Evolutionary conservation across 305 asterid genomes (phyloP).

Genomic region (Ilex paraguariensis): DNA sequence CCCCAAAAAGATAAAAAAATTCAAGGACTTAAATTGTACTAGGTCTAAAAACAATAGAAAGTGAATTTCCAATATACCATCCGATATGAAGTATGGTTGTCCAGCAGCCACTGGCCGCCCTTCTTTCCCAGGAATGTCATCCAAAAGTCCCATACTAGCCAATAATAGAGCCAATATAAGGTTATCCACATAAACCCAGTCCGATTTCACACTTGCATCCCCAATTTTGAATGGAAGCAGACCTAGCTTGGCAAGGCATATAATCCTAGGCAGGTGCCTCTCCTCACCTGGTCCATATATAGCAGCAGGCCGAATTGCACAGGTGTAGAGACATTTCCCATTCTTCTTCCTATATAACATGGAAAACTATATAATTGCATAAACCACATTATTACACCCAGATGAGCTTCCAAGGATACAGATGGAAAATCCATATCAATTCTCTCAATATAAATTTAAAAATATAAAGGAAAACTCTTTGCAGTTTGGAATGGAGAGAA

Average conservation of each 20-base stretch:
- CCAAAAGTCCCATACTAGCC: conserved; percentile 98
- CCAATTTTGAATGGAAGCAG: conserved; percentile 78
- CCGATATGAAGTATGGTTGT: conserved; percentile 90
- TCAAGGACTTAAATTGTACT: no score
- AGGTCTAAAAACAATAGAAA: no score
- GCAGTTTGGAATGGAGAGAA: no score
- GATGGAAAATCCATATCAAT: no score
- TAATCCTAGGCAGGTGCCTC: conserved; percentile 86
- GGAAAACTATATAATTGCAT: conserved; percentile 7
- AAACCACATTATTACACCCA: no score
- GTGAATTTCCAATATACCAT: conserved; percentile 43
- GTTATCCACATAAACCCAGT: conserved; percentile 89
- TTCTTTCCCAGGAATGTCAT: conserved; percentile 77
- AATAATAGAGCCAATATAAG: conserved; percentile 75
- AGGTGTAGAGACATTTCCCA: conserved; percentile 64
- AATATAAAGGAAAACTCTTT: no score
- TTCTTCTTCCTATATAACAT: conserved; percentile 40
- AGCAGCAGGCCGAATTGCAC: conserved; percentile 97
- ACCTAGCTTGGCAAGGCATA: conserved; percentile 71
- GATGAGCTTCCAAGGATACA: no score
- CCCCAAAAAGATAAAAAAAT: no score
- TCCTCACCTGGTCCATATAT: conserved; percentile 98
- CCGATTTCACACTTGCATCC: conserved; percentile 53
- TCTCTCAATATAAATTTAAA: no score
- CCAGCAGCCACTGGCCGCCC: conserved; percentile 88